Percentiles rank a stretch among this genome's conserved stretches.
phyloP scores from a whole-genome alignment of 2,329 filamentous ascomycete genomes.

The Nemania sp. region DNA sequence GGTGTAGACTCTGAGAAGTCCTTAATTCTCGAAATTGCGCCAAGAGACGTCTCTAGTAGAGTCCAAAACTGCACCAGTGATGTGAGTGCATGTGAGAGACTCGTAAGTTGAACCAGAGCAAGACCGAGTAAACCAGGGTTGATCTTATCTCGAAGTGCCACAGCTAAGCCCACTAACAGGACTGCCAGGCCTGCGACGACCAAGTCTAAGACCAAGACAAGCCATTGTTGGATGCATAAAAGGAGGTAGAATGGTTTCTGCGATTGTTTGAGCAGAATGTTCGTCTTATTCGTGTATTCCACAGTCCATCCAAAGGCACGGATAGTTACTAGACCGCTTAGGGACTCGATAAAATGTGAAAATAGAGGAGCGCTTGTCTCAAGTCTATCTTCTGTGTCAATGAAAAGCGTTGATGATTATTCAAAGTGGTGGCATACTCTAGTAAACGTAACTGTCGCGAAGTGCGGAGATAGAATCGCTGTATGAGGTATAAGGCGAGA shows the following conservation, averaged over 20 bases:
- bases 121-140: slow-evolving; percentile 23
- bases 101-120: slow-evolving; percentile 30
- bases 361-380: slow-evolving; percentile 16
- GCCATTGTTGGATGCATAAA: slow-evolving; percentile 24
- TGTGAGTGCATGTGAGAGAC: slow-evolving; percentile 26
- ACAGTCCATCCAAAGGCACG: slow-evolving; percentile 20
- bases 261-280: slow-evolving; percentile 12
- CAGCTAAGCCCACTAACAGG: slow-evolving; percentile 33
- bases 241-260: slow-evolving; percentile 22
- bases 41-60: slow-evolving; percentile 33
- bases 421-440: neutral
- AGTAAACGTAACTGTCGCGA: slow-evolving; percentile 19
- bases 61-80: slow-evolving; percentile 32
- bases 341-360: slow-evolving; percentile 20
- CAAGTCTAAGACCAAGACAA: slow-evolving; percentile 22
- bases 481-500: slow-evolving; percentile 15
- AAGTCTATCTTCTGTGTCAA: neutral
- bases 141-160: slow-evolving; percentile 18
- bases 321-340: slow-evolving; percentile 14
- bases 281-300: slow-evolving; percentile 4
- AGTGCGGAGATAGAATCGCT: slow-evolving; percentile 17
- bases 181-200: slow-evolving; percentile 19
- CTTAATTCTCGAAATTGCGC: slow-evolving; percentile 28
- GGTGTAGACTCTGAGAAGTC: slow-evolving; percentile 9
- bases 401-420: neutral